Evolutionary conservation across 2,329 filamentous ascomycete species (phyloP), one percentile per base, ranked within the genome.

Genomic region (Stylonectria norvegica): DNA sequence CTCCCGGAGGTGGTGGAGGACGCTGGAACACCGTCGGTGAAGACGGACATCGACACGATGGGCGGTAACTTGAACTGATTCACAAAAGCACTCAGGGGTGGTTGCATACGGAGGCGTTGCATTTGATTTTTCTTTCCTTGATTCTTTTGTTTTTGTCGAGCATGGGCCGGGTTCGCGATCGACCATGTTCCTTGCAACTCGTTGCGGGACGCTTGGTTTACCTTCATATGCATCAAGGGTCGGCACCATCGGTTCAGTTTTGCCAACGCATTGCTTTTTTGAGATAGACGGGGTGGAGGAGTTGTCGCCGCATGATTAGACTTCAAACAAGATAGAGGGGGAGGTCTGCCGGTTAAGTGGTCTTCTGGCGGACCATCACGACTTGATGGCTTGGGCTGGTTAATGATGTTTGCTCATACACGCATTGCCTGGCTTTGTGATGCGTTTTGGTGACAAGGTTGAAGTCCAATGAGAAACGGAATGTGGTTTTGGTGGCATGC

Each of bases 1-100:
- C 58, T 76, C 54, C 64, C 69, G 47, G 63, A 61, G 47, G 63
- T 67, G 49, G 67, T 67, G 48, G 68, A 68, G 46, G 65, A 67
- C 45, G 62, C 68, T 52, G 64, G 61, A 45, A 67, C 66, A 42
- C 57, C 66, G 45, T 61, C 63, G 51, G 66, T 71, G 57, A 66
- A 70, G 48, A 66, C 65, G 49, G 66, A 67, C 47, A 57, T 66
- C 44, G 58, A 56, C 47, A 60, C 9, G 32, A 43, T 39, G 52
- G 51, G 53, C 47, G 54, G 53, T 51, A 53, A 52, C 54, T 59
- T 58, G 53, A 50, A 59, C 53, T 60, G 60, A 56, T 47, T 47
- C 35, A 35, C 34, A 41, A 43, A 23, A 49, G 36, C 55, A 60
- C 36, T 38, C 47, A 56, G 48, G 41, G 55, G 57, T 49, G 58